Conservation (phyloP, 202 grass and related monocot genomes). For the Cymbopogon flexuosus region DNA sequence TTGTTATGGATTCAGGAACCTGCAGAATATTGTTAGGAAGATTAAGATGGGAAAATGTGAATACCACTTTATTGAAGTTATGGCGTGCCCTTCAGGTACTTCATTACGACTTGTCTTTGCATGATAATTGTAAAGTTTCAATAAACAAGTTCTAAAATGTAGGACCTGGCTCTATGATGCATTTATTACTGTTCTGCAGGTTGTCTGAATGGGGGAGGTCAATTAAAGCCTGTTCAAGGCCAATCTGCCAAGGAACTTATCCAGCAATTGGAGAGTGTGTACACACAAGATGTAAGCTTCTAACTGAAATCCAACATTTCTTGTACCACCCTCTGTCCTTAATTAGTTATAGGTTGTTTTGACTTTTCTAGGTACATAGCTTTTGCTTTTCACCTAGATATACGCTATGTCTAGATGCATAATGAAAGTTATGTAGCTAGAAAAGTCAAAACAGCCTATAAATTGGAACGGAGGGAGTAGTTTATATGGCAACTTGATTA, state of each 20-base stretch:
- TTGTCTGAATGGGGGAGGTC: slow-evolving; percentile 88
- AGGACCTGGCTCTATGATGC: slow-evolving; percentile 8
- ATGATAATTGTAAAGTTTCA: neutral
- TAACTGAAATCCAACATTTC: slow-evolving; percentile 11
- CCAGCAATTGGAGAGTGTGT: slow-evolving; percentile 63
- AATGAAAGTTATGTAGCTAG: neutral
- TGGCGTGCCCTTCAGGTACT: slow-evolving; percentile 99
- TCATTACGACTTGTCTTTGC: neutral
- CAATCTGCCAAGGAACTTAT: slow-evolving; percentile 84
- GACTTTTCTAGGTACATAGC: neutral
- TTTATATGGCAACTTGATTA: slow-evolving; percentile 3
- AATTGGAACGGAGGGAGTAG: neutral
- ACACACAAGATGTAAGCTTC: slow-evolving; percentile 84
- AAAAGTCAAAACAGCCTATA: neutral
- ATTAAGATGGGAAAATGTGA: slow-evolving; percentile 94
- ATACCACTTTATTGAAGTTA: slow-evolving; percentile 94
- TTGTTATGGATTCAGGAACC: slow-evolving; percentile 95
- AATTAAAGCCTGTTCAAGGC: slow-evolving; percentile 75
- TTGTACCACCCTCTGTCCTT: neutral
- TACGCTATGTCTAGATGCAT: neutral
- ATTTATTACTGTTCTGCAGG: slow-evolving; percentile 39
- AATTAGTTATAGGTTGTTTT: neutral
- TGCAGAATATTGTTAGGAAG: slow-evolving; percentile 90
- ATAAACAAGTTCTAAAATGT: neutral
- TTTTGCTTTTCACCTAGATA: neutral